Percentiles rank a stretch among this genome's conserved stretches.
Conservation (phyloP, 352 stramenopile genomes). For the Phytophthora fragariae region DNA sequence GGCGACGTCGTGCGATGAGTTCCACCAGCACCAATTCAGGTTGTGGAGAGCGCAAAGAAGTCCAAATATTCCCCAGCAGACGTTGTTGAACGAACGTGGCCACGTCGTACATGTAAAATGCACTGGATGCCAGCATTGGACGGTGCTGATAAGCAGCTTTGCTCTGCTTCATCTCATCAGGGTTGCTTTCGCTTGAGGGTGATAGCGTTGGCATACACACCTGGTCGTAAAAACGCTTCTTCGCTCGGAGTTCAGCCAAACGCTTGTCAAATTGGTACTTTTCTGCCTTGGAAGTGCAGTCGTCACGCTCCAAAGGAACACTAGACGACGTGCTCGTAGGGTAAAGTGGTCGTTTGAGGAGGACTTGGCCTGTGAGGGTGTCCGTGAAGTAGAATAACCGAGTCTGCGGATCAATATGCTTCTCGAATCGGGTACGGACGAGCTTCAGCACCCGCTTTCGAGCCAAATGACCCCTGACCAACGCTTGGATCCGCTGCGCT, state of each 20-base stretch:
- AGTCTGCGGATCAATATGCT: constrained; percentile 53
- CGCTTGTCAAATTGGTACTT: constrained; percentile 55
- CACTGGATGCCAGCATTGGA: constrained; percentile 38
- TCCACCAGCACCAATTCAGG: constrained; percentile 49
- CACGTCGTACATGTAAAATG: constrained; percentile 57
- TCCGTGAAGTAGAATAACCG: constrained; percentile 73
- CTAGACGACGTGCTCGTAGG: constrained; percentile 38
- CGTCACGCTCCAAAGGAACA: constrained; percentile 49
- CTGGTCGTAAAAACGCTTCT: constrained; percentile 55
- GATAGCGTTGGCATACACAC: constrained; percentile 13
- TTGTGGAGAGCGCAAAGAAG: constrained; percentile 34
- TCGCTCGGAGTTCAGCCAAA: constrained; percentile 44
- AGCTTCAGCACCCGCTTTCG: constrained; percentile 43
- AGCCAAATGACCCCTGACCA: constrained; percentile 51
- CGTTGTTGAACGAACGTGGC: constrained; percentile 51
- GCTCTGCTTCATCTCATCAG: neutral
- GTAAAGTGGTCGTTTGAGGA: constrained; percentile 57
- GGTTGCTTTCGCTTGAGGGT: neutral
- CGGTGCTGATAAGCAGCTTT: constrained; percentile 24
- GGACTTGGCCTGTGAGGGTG: constrained; percentile 37
- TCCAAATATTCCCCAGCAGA: constrained; percentile 62
- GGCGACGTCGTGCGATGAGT: constrained; percentile 59
- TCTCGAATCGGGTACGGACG: constrained; percentile 49
- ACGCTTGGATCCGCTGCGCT: constrained; percentile 65
- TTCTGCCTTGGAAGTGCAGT: constrained; percentile 56